Evolutionary conservation across 768 basidiomycete species (phyloP), one percentile per base, ranked within the genome.

Genomic region (Psilocybe cubensis): DNA sequence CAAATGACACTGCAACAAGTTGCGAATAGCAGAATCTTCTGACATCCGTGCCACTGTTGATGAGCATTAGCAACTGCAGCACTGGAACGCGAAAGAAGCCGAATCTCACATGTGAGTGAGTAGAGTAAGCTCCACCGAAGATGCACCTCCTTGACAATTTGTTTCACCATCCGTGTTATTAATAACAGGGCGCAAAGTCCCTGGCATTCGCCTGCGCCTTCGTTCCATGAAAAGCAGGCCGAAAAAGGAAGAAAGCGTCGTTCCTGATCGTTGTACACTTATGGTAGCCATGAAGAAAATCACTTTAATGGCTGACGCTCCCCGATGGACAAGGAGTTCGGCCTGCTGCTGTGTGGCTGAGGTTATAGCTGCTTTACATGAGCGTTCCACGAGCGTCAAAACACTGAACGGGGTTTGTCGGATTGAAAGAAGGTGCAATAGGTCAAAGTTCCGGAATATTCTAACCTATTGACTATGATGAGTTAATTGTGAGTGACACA

Each of bases 21-120:
- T 55, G 52, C 56, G 60, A 60, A 56, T 61, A 52, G 56, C 56
- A 60, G 57, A 61, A 58, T 54, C 52, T 60, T 62, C 58, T 57
- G 59, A 60, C 58, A 54, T 50, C 43, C 49, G 44, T 54, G 50
- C 58, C 47, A 38, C 60, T 63, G 59, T 58, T 56, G 35, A 56
- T 43, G 45, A 49, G 56, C 54, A 56, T 49, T 51, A 46, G 45
- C 50, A 21, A 45, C 38, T 27, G 42, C 18, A 50, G 49, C 24
- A 31, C 47, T 40, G 17, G 20, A 29, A 54, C 29, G 38, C 54
- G 50, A 27, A 47, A 55, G 53, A 54, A 49, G 54, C 56, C 40
- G 52, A 28, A 49, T 56, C 61, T 46, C 50, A 61, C 50, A 59
- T 59, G 52, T 57, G 46, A 54, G 53, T 27, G 46, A 54, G 53